These are phyloP conservation scores for Nakazawaea ambrosiae DNA, from an alignment of 805 yeast genomes.

Conservation along the genomic window DNA sequence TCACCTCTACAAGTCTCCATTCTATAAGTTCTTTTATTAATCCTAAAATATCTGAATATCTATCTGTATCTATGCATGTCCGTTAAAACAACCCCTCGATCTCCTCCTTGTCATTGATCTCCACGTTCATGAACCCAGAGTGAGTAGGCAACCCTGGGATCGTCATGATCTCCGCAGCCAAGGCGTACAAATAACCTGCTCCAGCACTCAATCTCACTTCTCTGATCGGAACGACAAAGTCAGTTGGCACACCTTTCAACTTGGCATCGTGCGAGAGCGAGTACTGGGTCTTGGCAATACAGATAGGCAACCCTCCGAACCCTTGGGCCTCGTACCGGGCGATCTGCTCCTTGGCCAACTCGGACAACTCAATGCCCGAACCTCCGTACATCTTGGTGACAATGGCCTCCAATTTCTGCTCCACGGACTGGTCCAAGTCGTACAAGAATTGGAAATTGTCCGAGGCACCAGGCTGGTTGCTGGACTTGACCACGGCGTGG, in stretches of 20 bases:
- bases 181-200: constrained; percentile 79
- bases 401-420: constrained; percentile 58
- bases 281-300: constrained; percentile 83
- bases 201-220: constrained; percentile 82
- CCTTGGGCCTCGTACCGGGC: constrained; percentile 67
- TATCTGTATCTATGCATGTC: too few relatives aligned
- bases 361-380: constrained; percentile 58
- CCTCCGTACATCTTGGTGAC: constrained; percentile 80
- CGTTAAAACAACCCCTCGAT: constrained; percentile 74
- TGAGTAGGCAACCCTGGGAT: constrained; percentile 84
- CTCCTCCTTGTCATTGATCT: constrained; percentile 72
- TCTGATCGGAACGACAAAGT: constrained; percentile 73
- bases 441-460: constrained; percentile 46
- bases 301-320: constrained; percentile 69
- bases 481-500: constrained; percentile 58
- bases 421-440: constrained; percentile 54
- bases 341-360: constrained; percentile 64
- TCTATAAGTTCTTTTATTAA: too few relatives aligned
- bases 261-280: constrained; percentile 78
- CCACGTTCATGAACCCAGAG: constrained; percentile 83
- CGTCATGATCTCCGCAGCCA: constrained; percentile 82
- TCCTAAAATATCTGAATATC: too few relatives aligned
- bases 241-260: constrained; percentile 78
- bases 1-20: too few relatives aligned
- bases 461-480: constrained; percentile 19